These are phyloP conservation scores for Aspergillus hortae DNA, from an alignment of 2,329 filamentous ascomycete genomes.

Conservation along the genomic window DNA sequence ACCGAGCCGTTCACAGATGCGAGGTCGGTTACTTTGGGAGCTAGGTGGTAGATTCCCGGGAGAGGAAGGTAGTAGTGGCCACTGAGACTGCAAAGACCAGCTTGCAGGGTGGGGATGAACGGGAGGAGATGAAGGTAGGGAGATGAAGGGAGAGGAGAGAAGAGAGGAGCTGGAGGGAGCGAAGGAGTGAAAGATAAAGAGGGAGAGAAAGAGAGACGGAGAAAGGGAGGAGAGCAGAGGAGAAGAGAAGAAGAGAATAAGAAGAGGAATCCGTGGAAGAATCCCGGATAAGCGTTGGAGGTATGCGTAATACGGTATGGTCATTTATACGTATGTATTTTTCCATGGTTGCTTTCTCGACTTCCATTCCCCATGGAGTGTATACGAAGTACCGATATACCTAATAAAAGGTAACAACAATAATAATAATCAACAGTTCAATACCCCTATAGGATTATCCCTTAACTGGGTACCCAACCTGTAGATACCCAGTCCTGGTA, in stretches of 20 bases:
- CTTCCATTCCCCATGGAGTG: not conserved
- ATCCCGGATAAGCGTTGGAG: not conserved
- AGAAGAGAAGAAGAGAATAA: conserved; percentile 1
- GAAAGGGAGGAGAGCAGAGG: not conserved
- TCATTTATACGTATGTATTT: no score
- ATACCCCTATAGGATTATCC: no score
- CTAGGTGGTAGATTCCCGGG: not conserved
- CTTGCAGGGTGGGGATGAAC: conserved; percentile 13
- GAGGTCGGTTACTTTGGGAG: no score
- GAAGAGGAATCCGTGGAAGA: conserved; percentile 2
- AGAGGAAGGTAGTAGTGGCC: not conserved
- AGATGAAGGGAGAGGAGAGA: not conserved
- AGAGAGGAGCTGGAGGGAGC: not conserved
- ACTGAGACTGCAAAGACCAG: conserved; percentile 19
- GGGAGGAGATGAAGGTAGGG: not conserved
- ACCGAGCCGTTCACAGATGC: no score
- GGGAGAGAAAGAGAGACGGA: not conserved
- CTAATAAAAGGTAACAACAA: no score
- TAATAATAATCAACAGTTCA: no score
- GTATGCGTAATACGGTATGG: not conserved
- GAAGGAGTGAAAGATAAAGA: not conserved
- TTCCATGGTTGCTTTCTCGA: not conserved
- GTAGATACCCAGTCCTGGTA: no score
- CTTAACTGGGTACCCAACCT: no score
- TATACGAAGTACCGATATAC: no score